Conservation (phyloP, 202 grass and related monocot species). For the Setaria viridis region DNA sequence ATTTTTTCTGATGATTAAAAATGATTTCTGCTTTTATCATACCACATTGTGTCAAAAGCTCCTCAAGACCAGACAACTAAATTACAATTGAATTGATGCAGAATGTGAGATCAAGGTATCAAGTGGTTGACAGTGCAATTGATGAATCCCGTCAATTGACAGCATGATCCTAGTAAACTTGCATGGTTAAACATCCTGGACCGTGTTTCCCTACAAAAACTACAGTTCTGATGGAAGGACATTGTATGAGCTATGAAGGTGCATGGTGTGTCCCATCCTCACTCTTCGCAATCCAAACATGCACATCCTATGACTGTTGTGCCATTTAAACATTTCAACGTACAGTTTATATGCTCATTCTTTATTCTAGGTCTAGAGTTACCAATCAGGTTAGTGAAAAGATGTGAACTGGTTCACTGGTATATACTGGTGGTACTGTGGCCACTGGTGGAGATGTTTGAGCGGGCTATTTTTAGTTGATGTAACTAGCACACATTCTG, state of each 20-base stretch:
- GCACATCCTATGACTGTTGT: not conserved
- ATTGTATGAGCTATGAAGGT: slow-evolving; percentile 13
- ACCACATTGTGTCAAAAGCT: slow-evolving; percentile 38
- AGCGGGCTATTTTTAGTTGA: slow-evolving; percentile 12
- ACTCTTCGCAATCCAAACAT: slow-evolving; percentile 10
- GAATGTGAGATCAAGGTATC: slow-evolving; percentile 80
- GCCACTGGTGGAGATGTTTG: not conserved
- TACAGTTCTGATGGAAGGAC: not conserved
- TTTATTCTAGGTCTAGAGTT: not conserved
- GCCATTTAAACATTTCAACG: slow-evolving; percentile 16
- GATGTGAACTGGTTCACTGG: not conserved
- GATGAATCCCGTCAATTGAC: slow-evolving; percentile 43
- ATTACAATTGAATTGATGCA: slow-evolving; percentile 49
- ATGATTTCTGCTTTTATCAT: slow-evolving; percentile 27
- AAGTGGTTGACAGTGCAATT: slow-evolving; percentile 38
- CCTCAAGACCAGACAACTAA: slow-evolving; percentile 26
- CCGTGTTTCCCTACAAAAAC: not conserved
- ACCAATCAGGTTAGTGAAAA: not conserved
- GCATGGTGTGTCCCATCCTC: not conserved
- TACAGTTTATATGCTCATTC: slow-evolving; percentile 13
- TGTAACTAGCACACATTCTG: not conserved
- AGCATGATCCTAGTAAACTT: slow-evolving; percentile 21
- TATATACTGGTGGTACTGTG: not conserved
- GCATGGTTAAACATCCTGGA: slow-evolving; percentile 2
- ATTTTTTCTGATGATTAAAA: slow-evolving; percentile 29